phyloP scores from a whole-genome alignment of 208 protist genomes.

The Crithidia mellificae region DNA sequence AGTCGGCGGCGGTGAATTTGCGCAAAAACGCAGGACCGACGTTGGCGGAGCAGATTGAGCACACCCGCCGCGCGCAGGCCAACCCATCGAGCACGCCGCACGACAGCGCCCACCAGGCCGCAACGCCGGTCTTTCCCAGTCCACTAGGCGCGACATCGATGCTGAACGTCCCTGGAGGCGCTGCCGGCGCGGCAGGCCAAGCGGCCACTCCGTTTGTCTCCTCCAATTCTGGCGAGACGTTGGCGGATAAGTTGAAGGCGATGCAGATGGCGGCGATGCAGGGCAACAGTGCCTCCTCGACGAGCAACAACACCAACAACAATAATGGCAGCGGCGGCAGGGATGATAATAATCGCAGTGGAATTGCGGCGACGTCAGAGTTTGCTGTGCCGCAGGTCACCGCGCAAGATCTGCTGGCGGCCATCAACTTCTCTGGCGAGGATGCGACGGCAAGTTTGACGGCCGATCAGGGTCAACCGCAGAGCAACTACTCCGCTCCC shows the following conservation, averaged over 20 bases:
- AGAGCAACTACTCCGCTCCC: background rate
- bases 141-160: background rate
- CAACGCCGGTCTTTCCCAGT: background rate
- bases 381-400: slow-evolving; percentile 22
- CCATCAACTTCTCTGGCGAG: slow-evolving; percentile 25
- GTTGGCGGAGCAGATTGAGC: slow-evolving; percentile 32
- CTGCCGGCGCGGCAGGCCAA: background rate
- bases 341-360: background rate
- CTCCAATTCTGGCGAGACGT: slow-evolving; percentile 34
- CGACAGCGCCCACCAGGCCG: background rate
- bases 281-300: background rate
- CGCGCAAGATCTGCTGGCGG: slow-evolving; percentile 20
- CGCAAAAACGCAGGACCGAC: slow-evolving; percentile 39
- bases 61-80: slow-evolving; percentile 21
- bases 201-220: slow-evolving; percentile 21
- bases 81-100: background rate
- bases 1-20: slow-evolving; percentile 59
- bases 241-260: slow-evolving; percentile 68
- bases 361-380: background rate
- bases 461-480: background rate
- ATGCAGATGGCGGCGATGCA: slow-evolving; percentile 47
- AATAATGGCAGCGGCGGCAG: background rate
- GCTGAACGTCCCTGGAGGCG: background rate
- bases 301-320: background rate
- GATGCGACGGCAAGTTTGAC: background rate